A percentile compares a stretch with the other conserved stretches of the same genome.
phyloP scores from a whole-genome alignment of 164 flowering plant genomes.

The Kalanchoe fedtschenkoi region DNA sequence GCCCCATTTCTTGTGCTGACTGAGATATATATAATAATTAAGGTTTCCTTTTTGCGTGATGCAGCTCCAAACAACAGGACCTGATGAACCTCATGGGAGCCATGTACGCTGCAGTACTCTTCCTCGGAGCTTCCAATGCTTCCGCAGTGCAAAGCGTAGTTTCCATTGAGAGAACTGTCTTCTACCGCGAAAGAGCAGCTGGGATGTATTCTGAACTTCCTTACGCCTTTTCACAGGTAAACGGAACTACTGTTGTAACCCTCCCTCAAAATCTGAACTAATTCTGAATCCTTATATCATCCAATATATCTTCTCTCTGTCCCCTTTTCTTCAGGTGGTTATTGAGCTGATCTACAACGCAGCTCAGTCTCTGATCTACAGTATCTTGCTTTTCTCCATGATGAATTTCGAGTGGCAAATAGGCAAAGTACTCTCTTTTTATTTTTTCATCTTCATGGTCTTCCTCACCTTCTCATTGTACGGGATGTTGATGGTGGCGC shows the following conservation, averaged over 20 bases:
- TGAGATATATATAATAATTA: no score
- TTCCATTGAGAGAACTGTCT: constrained; percentile 56
- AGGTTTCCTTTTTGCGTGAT: not conserved
- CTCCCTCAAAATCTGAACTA: not conserved
- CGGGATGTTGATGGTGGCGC: constrained; percentile 61
- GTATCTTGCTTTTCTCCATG: constrained; percentile 43
- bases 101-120: constrained; percentile 53
- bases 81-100: constrained; percentile 56
- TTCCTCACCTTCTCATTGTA: constrained; percentile 47
- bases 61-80: constrained; percentile 17
- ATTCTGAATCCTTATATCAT: not conserved
- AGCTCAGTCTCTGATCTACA: constrained; percentile 30
- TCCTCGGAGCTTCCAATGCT: constrained; percentile 58
- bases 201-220: constrained; percentile 75
- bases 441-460: constrained; percentile 38
- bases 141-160: constrained; percentile 43
- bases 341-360: constrained; percentile 36
- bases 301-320: not conserved
- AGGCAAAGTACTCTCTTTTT: constrained; percentile 36
- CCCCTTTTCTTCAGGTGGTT: constrained; percentile 32
- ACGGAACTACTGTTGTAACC: not conserved
- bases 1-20: not conserved
- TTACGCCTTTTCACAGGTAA: constrained; percentile 70
- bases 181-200: constrained; percentile 78
- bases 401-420: constrained; percentile 45